Conservation (phyloP, 208 protist species). For the Naegleria lovaniensis region DNA sequence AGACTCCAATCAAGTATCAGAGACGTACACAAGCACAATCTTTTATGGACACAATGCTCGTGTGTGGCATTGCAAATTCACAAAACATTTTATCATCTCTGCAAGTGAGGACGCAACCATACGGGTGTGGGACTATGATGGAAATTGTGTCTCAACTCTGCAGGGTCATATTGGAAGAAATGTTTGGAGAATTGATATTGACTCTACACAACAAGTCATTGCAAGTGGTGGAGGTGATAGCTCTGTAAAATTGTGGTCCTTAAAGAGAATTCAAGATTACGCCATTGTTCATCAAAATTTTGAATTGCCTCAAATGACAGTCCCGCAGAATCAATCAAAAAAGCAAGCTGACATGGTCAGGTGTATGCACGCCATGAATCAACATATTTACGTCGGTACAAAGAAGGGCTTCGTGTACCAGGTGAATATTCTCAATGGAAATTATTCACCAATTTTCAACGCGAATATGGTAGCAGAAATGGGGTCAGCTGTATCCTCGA, state of each 20-base stretch:
- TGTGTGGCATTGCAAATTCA: slow-evolving; percentile 5
- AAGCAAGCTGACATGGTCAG: neutral
- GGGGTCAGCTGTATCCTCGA: neutral
- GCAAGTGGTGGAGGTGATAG: neutral
- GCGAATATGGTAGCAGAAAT: neutral
- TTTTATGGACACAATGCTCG: neutral
- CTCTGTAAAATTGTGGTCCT: slow-evolving; percentile 10
- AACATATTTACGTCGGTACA: neutral
- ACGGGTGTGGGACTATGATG: neutral
- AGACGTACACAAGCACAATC: neutral
- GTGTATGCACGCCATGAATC: neutral
- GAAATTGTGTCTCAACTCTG: neutral
- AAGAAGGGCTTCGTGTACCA: neutral
- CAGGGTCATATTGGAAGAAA: slow-evolving; percentile 14
- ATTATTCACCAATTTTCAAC: neutral
- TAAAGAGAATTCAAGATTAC: neutral
- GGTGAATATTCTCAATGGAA: neutral
- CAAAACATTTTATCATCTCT: neutral
- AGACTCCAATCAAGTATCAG: neutral
- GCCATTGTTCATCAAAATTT: neutral
- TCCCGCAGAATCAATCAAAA: neutral
- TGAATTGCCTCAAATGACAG: neutral
- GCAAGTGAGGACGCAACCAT: neutral
- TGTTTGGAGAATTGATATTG: neutral
- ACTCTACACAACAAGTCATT: neutral